A percentile compares a stretch with the other conserved stretches of the same genome.
Evolutionary conservation across 331 rosid species (phyloP).

Genomic region (Prunus yedoensis): DNA sequence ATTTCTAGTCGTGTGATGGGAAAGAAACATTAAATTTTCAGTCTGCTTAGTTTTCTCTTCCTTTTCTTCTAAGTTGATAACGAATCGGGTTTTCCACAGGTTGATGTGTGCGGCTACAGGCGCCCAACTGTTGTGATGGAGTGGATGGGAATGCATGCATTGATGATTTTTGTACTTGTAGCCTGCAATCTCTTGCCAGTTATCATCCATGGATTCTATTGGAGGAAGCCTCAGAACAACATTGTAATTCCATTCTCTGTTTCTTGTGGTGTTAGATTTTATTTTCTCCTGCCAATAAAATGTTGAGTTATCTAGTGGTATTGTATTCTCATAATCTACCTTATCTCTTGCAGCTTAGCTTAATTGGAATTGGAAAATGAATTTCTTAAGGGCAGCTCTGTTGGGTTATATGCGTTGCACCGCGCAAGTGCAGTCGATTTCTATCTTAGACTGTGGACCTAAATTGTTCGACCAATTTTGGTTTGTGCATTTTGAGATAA

Average conservation of each 20-base stretch:
- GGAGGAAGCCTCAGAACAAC: constrained; percentile 76
- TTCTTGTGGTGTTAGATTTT: background rate
- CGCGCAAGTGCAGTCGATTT: background rate
- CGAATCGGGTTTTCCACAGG: constrained; percentile 41
- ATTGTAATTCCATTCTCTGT: constrained; percentile 43
- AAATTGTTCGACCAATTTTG: constrained; percentile 1
- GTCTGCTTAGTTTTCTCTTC: background rate
- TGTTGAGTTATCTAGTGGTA: background rate
- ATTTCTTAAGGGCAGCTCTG: background rate
- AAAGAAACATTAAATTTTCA: background rate
- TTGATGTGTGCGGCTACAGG: constrained; percentile 75
- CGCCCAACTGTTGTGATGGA: constrained; percentile 56
- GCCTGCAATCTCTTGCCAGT: constrained; percentile 91
- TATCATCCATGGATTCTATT: constrained; percentile 79
- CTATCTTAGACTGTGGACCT: background rate
- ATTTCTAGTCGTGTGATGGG: background rate
- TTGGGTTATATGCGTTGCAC: background rate
- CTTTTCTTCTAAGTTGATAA: background rate
- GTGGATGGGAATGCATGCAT: constrained; percentile 96
- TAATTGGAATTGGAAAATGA: constrained; percentile 61
- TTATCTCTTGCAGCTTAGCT: constrained; percentile 45
- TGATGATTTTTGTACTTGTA: constrained; percentile 63
- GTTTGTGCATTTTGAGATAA: background rate
- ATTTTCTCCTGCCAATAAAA: background rate
- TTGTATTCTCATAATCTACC: constrained; percentile 9